These are phyloP conservation scores for Chaetomiaceae sp. DNA, from an alignment of 2,329 filamentous ascomycete species.

Conservation along the genomic window DNA sequence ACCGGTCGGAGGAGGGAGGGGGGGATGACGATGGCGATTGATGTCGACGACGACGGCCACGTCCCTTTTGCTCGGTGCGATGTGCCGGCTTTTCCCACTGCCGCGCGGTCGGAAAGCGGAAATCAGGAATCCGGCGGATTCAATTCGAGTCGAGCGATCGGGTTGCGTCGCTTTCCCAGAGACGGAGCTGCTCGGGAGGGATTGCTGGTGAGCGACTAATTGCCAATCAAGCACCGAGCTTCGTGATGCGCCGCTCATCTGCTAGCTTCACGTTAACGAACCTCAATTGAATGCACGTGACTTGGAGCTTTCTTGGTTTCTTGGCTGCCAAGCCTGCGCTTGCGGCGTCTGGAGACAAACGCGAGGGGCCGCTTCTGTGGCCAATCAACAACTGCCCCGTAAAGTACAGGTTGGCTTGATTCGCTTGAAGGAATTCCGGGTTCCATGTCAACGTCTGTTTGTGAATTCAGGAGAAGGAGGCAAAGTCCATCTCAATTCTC, in stretches of 20 bases:
- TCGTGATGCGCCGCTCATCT: conserved; percentile 4
- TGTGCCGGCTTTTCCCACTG: background rate
- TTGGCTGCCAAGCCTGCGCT: background rate
- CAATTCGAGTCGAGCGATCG: background rate
- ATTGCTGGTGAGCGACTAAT: conserved; percentile 22
- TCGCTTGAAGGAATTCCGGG: no score
- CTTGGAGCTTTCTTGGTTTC: background rate
- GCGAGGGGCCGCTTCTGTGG: background rate
- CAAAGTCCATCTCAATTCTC: conserved; percentile 15
- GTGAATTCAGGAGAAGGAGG: conserved; percentile 11
- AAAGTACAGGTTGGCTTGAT: conserved; percentile 16
- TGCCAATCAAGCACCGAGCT: conserved; percentile 10
- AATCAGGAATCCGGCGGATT: background rate
- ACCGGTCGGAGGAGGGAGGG: conserved; percentile 8
- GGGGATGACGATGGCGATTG: conserved; percentile 4
- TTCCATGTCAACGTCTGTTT: background rate
- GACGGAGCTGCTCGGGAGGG: background rate
- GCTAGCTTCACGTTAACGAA: conserved; percentile 9
- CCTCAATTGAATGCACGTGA: conserved; percentile 23
- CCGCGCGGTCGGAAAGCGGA: background rate
- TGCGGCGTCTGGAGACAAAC: background rate
- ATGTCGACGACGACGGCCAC: conserved; percentile 1
- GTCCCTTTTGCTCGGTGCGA: conserved; percentile 8
- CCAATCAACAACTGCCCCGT: conserved; percentile 25
- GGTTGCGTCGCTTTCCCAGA: background rate